phyloP scores from a whole-genome alignment of 768 basidiomycete genomes.

The Rubroboletus satanas region DNA sequence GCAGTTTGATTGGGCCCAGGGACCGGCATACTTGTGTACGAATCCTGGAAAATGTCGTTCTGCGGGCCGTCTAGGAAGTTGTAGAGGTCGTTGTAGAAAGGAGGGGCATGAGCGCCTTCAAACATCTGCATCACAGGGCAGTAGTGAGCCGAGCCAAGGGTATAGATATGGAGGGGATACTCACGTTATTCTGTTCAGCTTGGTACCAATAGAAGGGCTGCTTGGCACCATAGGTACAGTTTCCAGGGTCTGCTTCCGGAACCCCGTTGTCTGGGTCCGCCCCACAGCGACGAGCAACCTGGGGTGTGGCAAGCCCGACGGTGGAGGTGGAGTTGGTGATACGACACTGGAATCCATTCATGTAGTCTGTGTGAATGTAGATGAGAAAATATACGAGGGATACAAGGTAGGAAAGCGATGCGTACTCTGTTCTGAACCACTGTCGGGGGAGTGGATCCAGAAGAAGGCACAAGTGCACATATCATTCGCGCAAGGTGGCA shows the following conservation, averaged over 20 bases:
- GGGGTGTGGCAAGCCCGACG: slow-evolving; percentile 49
- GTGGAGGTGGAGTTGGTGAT: slow-evolving; percentile 51
- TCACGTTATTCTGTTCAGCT: slow-evolving; percentile 55
- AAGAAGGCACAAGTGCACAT: slow-evolving; percentile 71
- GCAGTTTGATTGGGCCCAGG: slow-evolving; percentile 38
- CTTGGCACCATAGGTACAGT: slow-evolving; percentile 73
- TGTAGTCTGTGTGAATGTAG: slow-evolving; percentile 47
- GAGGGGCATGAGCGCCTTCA: slow-evolving; percentile 57
- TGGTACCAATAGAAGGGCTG: slow-evolving; percentile 72
- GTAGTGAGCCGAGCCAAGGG: background rate
- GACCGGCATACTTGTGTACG: slow-evolving; percentile 42
- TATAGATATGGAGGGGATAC: slow-evolving; percentile 10
- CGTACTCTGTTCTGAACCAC: slow-evolving; percentile 63
- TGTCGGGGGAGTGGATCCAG: slow-evolving; percentile 64
- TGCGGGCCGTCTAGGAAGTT: slow-evolving; percentile 72
- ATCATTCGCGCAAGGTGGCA: slow-evolving; percentile 65
- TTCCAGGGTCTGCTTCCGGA: slow-evolving; percentile 43
- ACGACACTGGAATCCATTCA: slow-evolving; percentile 72
- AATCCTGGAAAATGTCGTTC: slow-evolving; percentile 65
- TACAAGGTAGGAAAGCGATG: background rate
- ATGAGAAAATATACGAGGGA: background rate
- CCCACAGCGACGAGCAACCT: slow-evolving; percentile 64
- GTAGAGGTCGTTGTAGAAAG: slow-evolving; percentile 66
- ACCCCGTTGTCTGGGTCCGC: slow-evolving; percentile 49
- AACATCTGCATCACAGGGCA: slow-evolving; percentile 47